Evolutionary conservation across 192 early-diverging fungal species (phyloP).

Genomic region (Jimgerdemannia lactiflua): DNA sequence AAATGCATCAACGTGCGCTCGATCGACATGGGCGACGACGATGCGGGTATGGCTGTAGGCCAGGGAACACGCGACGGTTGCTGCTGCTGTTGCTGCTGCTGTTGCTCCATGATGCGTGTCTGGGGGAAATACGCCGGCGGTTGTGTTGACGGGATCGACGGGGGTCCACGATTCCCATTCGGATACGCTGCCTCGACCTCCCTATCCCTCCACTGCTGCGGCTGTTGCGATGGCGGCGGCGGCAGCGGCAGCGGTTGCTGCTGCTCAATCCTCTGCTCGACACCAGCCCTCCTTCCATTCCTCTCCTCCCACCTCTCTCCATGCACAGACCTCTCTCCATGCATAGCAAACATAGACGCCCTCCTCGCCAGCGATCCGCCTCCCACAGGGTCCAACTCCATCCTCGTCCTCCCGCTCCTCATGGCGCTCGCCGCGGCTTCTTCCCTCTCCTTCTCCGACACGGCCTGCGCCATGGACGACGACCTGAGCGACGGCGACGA

Average conservation of each 20-base stretch:
- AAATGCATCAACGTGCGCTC: background rate
- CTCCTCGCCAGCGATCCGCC: background rate
- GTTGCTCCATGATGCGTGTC: background rate
- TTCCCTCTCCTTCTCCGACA: background rate
- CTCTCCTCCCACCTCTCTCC: background rate
- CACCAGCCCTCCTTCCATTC: background rate
- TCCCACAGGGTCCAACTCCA: background rate
- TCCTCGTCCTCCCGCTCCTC: background rate
- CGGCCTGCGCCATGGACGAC: background rate
- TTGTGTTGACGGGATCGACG: background rate
- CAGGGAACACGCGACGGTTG: background rate
- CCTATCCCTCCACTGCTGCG: background rate
- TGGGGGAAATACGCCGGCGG: background rate
- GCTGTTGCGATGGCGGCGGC: too few relatives aligned
- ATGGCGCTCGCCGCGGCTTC: background rate
- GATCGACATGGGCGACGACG: background rate
- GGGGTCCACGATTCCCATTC: background rate
- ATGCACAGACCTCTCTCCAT: background rate
- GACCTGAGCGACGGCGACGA: background rate
- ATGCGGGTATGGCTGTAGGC: background rate
- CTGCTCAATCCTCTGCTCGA: background rate
- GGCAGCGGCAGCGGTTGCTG: background rate
- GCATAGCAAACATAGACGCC: background rate
- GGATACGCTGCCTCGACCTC: background rate
- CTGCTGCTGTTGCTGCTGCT: too few relatives aligned